Percentiles rank a stretch among this genome's conserved stretches.
phyloP scores from a whole-genome alignment of 345 rosid genomes.

The Carallia brachiata region DNA sequence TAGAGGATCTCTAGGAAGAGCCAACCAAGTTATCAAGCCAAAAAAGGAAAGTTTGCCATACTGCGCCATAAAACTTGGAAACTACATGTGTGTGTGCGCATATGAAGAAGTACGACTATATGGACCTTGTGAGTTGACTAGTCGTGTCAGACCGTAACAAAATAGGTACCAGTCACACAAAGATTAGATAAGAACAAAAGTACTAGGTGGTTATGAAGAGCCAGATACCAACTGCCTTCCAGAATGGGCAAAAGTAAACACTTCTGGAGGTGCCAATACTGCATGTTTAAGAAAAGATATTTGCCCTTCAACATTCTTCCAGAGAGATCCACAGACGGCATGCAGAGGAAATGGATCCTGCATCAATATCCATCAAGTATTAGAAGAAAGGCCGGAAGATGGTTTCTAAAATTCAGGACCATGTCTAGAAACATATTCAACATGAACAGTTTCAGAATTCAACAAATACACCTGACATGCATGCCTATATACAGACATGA shows the following conservation, averaged over 20 bases:
- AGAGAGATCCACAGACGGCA: conserved; percentile 69
- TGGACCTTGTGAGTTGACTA: too few species aligned
- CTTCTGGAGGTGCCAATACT: conserved; percentile 71
- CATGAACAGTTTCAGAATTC: background rate
- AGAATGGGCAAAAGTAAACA: conserved; percentile 84
- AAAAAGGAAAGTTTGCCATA: background rate
- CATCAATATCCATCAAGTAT: conserved; percentile 21
- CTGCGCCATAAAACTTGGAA: background rate
- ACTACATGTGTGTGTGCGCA: too few species aligned
- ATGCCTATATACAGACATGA: conserved; percentile 68
- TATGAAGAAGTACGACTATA: too few species aligned
- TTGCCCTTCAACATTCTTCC: conserved; percentile 91
- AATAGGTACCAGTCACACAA: background rate
- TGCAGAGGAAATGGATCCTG: conserved; percentile 94
- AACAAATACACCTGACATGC: conserved; percentile 70
- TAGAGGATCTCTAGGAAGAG: background rate
- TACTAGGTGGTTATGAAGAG: conserved; percentile 8
- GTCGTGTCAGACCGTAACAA: too few species aligned
- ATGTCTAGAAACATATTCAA: background rate
- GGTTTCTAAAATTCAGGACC: background rate
- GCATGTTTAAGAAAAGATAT: conserved; percentile 85
- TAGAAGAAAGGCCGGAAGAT: background rate
- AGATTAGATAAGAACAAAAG: conserved; percentile 10
- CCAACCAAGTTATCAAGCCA: background rate
- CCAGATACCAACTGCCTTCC: conserved; percentile 76